These are phyloP conservation scores for Myriosclerotinia scirpicola DNA, from an alignment of 2,329 filamentous ascomycete species.

Conservation along the genomic window DNA sequence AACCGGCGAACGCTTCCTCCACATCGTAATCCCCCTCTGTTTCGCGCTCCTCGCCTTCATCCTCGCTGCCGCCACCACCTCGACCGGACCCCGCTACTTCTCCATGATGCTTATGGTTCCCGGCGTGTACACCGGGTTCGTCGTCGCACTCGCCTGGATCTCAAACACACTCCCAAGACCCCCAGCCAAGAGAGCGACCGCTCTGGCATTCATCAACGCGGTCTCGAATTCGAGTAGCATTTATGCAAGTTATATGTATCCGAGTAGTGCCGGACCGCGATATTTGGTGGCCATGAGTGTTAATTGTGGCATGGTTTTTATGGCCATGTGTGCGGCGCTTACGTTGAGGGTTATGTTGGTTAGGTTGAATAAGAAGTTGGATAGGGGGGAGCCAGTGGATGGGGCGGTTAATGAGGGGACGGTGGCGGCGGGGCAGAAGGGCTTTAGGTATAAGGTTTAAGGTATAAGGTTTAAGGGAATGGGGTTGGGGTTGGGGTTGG, in stretches of 20 bases:
- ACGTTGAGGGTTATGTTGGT: conserved; percentile 63
- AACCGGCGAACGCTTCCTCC: conserved; percentile 69
- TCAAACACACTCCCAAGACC: conserved; percentile 73
- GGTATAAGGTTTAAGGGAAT: no score
- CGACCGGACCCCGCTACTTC: conserved; percentile 62
- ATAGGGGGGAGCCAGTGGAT: conserved; percentile 55
- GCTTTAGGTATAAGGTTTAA: conserved; percentile 22
- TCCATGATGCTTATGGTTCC: conserved; percentile 72
- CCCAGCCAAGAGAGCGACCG: conserved; percentile 61
- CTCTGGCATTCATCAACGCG: conserved; percentile 74
- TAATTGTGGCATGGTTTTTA: conserved; percentile 63
- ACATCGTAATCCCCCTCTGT: conserved; percentile 61
- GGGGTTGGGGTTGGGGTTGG: no score
- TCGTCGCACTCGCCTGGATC: conserved; percentile 72
- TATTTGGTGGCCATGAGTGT: conserved; percentile 58
- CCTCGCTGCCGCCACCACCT: conserved; percentile 62
- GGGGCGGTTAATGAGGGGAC: conserved; percentile 38
- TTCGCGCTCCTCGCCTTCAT: conserved; percentile 66
- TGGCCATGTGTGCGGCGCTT: conserved; percentile 64
- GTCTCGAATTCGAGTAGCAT: conserved; percentile 66
- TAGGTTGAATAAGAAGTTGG: conserved; percentile 68
- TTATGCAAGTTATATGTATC: conserved; percentile 59
- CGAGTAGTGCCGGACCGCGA: conserved; percentile 28
- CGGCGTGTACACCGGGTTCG: conserved; percentile 64
- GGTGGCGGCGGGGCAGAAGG: conserved; percentile 13